A percentile compares a stretch with the other conserved stretches of the same genome.
Conservation (phyloP, 2,329 filamentous ascomycete species). For the Pseudopyrenochaeta lycopersici region DNA sequence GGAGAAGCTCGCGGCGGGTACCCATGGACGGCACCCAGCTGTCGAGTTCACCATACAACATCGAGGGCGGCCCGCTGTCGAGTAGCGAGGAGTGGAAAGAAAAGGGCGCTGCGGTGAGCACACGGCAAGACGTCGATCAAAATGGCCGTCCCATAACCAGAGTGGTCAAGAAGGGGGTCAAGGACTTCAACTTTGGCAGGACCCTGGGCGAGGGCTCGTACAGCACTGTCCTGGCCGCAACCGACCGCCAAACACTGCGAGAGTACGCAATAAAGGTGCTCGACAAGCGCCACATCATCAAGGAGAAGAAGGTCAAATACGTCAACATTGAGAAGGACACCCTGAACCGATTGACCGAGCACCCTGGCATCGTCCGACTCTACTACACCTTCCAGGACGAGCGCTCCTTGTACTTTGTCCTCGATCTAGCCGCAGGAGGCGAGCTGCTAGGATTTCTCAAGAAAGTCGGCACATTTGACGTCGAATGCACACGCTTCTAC, state of each 20-base stretch:
- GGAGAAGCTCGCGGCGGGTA: slow-evolving; percentile 78
- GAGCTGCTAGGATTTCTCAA: slow-evolving; percentile 93
- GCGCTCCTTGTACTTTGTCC: slow-evolving; percentile 92
- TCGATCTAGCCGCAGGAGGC: slow-evolving; percentile 91
- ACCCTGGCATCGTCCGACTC: slow-evolving; percentile 92
- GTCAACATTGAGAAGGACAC: slow-evolving; percentile 99
- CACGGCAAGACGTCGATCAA: slow-evolving; percentile 84
- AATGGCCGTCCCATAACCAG: slow-evolving; percentile 83
- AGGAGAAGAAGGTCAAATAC: slow-evolving; percentile 99
- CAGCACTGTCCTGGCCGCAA: slow-evolving; percentile 92
- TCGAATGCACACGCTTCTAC: slow-evolving; percentile 94
- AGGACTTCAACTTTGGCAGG: slow-evolving; percentile 93
- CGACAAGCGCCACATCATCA: slow-evolving; percentile 98
- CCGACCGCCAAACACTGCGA: slow-evolving; percentile 90
- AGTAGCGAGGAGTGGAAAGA: slow-evolving; percentile 97
- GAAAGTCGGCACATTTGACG: slow-evolving; percentile 91
- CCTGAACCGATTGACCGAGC: slow-evolving; percentile 92
- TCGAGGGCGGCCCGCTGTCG: slow-evolving; percentile 66
- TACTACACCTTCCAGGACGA: slow-evolving; percentile 99
- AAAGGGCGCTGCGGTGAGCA: slow-evolving; percentile 84
- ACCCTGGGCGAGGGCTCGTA: slow-evolving; percentile 96
- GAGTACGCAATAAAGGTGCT: slow-evolving; percentile 98
- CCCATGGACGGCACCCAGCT: slow-evolving; percentile 58
- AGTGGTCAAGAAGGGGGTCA: slow-evolving; percentile 94
- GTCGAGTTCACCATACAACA: slow-evolving; percentile 57